phyloP scores from a whole-genome alignment of 108 stramenopile species.

The Nitzschia inconspicua region DNA sequence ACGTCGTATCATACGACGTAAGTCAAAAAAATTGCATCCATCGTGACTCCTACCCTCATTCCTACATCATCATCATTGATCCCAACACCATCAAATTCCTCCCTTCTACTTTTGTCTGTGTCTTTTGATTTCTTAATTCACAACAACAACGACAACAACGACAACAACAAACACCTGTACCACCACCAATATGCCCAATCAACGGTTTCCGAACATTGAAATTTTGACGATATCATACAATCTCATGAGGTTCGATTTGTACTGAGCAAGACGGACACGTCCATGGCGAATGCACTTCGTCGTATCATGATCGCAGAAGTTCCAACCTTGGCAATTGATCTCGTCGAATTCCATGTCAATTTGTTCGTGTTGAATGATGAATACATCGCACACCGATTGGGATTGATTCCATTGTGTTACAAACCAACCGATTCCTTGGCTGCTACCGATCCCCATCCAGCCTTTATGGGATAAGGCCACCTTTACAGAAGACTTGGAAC shows the following conservation, averaged over 20 bases:
- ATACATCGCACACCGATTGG: constrained; percentile 96
- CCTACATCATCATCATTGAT: too few species aligned
- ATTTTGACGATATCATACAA: constrained; percentile 59
- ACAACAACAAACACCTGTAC: too few species aligned
- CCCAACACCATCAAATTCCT: too few species aligned
- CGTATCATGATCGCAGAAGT: constrained; percentile 98
- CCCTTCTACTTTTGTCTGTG: too few species aligned
- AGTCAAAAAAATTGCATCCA: too few species aligned
- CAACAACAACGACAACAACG: too few species aligned
- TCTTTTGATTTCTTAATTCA: too few species aligned
- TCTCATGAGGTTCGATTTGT: constrained; percentile 89
- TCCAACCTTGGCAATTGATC: constrained; percentile 94
- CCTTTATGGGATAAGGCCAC: constrained; percentile 81
- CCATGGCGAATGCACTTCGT: constrained; percentile 93
- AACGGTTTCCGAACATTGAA: constrained; percentile 85
- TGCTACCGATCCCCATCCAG: constrained; percentile 63
- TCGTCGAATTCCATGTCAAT: constrained; percentile 94
- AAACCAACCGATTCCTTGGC: constrained; percentile 56
- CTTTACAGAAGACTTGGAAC: constrained; percentile 78
- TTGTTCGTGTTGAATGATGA: constrained; percentile 94
- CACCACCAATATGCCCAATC: constrained; percentile 93
- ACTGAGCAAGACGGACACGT: constrained; percentile 91
- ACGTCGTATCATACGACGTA: too few species aligned
- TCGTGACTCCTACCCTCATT: too few species aligned
- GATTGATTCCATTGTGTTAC: constrained; percentile 90